A percentile compares a stretch with the other conserved stretches of the same genome.
phyloP scores from a whole-genome alignment of 2,329 filamentous ascomycete genomes.

The Aspergillus sp. region DNA sequence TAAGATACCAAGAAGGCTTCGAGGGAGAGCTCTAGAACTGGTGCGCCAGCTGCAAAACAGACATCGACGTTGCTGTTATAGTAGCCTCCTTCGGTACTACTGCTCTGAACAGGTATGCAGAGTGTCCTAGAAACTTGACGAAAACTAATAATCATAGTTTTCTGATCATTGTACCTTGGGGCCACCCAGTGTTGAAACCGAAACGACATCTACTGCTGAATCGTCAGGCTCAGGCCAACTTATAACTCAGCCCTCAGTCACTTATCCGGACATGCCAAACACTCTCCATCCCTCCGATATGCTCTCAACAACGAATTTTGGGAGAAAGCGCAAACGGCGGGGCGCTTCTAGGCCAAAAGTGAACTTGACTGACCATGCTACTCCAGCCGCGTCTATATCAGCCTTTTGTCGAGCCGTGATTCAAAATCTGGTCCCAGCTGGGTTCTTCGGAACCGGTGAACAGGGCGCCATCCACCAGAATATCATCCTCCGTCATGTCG shows the following conservation, averaged over 20 bases:
- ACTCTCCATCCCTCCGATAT: neutral
- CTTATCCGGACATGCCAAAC: conserved; percentile 11
- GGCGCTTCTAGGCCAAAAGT: conserved; percentile 18
- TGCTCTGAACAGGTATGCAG: conserved; percentile 61
- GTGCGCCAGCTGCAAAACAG: conserved; percentile 67
- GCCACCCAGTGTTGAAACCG: conserved; percentile 10
- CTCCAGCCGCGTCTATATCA: conserved; percentile 68
- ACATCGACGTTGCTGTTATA: conserved; percentile 75
- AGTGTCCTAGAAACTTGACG: neutral
- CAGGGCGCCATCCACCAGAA: conserved; percentile 60
- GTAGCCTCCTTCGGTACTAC: conserved; percentile 74
- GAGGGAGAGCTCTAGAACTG: conserved; percentile 60
- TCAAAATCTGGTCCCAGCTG: conserved; percentile 68
- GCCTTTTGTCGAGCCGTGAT: conserved; percentile 82
- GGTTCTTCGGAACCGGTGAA: conserved; percentile 68
- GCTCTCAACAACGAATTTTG: neutral
- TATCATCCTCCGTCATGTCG: conserved; percentile 65
- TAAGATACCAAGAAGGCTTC: conserved; percentile 53
- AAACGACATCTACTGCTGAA: neutral
- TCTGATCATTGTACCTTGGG: conserved; percentile 25
- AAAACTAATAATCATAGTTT: conserved; percentile 20
- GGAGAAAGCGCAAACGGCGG: conserved; percentile 8
- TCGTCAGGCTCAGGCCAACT: conserved; percentile 21
- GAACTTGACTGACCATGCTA: conserved; percentile 66
- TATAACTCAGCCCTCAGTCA: conserved; percentile 25